These are phyloP conservation scores for Acanthamoeba royreba DNA, from an alignment of 208 protist genomes.

Conservation along the genomic window DNA sequence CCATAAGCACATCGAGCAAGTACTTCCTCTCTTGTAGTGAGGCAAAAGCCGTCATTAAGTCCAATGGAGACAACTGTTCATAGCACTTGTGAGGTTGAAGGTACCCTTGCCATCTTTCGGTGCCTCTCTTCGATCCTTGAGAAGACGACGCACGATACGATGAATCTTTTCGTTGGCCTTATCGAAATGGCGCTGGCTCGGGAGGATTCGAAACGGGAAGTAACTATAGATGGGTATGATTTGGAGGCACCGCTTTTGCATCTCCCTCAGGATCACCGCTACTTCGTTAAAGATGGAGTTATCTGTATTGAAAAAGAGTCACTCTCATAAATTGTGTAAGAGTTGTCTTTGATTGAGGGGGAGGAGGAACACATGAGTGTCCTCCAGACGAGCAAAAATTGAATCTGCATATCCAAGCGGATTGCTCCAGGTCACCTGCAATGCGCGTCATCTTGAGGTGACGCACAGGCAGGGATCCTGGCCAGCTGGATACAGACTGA, in stretches of 20 bases:
- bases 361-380: not conserved
- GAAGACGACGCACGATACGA: not conserved
- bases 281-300: slow-evolving; percentile 1
- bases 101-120: not conserved
- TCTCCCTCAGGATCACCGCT: not conserved
- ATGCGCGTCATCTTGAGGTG: too few relatives aligned
- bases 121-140: not conserved
- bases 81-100: not conserved
- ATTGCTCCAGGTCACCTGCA: too few relatives aligned
- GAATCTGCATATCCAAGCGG: too few relatives aligned
- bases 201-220: slow-evolving; percentile 3
- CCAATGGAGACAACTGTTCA: not conserved
- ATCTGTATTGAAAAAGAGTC: not conserved
- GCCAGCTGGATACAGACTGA: too few relatives aligned
- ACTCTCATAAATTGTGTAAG: too few relatives aligned
- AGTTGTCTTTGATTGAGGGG: not conserved
- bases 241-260: slow-evolving; percentile 10
- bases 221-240: not conserved
- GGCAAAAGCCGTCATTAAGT: not conserved
- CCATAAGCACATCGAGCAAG: not conserved
- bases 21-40: not conserved
- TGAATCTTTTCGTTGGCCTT: slow-evolving; percentile 26
- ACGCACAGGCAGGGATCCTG: too few relatives aligned
- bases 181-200: not conserved
- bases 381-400: too few relatives aligned